Evolutionary conservation across 2,329 filamentous ascomycete species (phyloP).

Genomic region (Podosphaera xanthii): DNA sequence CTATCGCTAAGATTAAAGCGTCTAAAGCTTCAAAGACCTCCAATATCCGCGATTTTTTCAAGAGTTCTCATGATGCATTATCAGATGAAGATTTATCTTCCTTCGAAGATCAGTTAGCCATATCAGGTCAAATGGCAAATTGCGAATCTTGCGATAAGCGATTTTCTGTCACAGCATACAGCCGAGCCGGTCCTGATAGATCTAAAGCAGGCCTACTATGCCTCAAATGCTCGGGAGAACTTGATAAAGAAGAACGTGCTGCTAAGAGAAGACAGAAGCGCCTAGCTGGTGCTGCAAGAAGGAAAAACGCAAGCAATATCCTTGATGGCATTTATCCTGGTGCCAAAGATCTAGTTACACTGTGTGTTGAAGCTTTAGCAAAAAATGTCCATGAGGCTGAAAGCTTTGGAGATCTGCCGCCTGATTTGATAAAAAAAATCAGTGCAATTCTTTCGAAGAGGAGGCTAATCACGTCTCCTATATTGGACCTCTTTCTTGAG

Average conservation of each 20-base stretch:
- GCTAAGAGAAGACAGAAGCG: conserved; percentile 31
- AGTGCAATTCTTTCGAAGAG: conserved; percentile 36
- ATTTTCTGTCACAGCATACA: conserved; percentile 84
- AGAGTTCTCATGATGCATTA: conserved; percentile 14
- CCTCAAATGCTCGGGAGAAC: conserved; percentile 52
- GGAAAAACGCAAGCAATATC: conserved; percentile 62
- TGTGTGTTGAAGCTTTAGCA: conserved; percentile 39
- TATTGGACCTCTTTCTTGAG: conserved; percentile 33
- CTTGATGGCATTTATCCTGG: conserved; percentile 52
- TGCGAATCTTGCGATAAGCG: conserved; percentile 69
- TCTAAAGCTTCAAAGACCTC: conserved; percentile 32
- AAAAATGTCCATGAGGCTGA: conserved; percentile 40
- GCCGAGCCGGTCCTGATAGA: conserved; percentile 47
- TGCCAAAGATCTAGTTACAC: conserved; percentile 41
- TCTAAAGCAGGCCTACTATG: conserved; percentile 55
- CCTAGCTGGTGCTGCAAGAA: conserved; percentile 32
- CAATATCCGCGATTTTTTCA: not conserved
- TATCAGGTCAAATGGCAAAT: conserved; percentile 60
- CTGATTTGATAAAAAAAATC: conserved; percentile 32
- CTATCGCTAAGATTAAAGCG: conserved; percentile 38
- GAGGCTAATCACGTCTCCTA: conserved; percentile 29
- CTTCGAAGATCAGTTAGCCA: conserved; percentile 22
- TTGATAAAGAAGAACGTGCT: conserved; percentile 44
- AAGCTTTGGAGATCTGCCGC: conserved; percentile 35
- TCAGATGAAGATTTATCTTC: conserved; percentile 15